phyloP scores from a whole-genome alignment of 1,139 yeast species.

The Chernovozyma sophiae-reginae region DNA sequence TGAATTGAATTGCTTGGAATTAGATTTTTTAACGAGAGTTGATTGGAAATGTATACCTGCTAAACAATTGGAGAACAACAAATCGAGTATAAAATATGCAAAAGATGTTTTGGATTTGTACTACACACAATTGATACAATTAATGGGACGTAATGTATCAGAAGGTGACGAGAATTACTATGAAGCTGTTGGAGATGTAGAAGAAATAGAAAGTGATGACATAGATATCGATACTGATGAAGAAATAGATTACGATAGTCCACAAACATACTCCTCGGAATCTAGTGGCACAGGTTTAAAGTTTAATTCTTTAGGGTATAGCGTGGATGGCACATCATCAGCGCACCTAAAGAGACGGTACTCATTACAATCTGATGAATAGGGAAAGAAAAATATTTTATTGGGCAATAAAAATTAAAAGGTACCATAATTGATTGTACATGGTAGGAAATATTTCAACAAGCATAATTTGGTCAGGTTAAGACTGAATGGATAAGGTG shows the following conservation, averaged over 20 bases:
- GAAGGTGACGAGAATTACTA: constrained; percentile 11
- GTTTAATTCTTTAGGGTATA: constrained; percentile 24
- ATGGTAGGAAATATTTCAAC: too few relatives aligned
- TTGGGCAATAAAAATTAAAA: too few relatives aligned
- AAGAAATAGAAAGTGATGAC: constrained; percentile 12
- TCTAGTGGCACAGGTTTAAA: constrained; percentile 6
- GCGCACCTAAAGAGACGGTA: constrained; percentile 25
- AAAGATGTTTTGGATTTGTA: constrained; percentile 53
- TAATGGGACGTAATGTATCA: constrained; percentile 47
- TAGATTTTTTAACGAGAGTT: constrained; percentile 79
- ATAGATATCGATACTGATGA: constrained; percentile 10
- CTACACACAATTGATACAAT: constrained; percentile 55
- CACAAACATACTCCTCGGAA: constrained; percentile 1
- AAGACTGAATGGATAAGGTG: too few relatives aligned
- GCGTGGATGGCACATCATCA: constrained; percentile 30
- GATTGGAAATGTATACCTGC: constrained; percentile 58
- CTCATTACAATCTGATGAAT: constrained; percentile 3
- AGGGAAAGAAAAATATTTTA: too few relatives aligned
- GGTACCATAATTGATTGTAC: too few relatives aligned
- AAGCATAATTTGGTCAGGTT: too few relatives aligned
- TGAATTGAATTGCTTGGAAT: constrained; percentile 83
- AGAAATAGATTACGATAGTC: constrained; percentile 5
- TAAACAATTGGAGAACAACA: constrained; percentile 27
- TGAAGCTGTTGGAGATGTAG: constrained; percentile 6
- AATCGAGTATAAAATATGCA: constrained; percentile 28